Evolutionary conservation across 352 stramenopile genomes (phyloP).

Genomic region (Phytophthora podocarpi): DNA sequence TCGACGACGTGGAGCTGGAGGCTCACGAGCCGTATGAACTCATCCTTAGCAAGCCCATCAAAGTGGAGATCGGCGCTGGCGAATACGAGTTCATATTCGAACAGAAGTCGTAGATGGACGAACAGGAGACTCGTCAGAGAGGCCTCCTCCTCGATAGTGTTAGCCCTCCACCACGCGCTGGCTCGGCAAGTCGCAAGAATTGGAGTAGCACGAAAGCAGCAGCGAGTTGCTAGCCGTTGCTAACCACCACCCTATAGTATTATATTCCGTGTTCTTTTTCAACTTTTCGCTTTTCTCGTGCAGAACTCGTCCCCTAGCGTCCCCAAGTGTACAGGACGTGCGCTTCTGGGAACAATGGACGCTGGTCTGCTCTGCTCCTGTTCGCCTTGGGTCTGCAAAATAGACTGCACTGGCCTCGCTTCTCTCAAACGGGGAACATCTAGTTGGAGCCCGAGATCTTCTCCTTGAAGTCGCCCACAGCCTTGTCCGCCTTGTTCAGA

Average conservation of each 20-base stretch:
- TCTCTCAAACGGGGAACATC: slow-evolving; percentile 11
- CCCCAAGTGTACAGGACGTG: neutral
- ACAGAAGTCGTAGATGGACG: slow-evolving; percentile 36
- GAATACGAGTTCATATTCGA: slow-evolving; percentile 63
- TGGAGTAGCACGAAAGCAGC: slow-evolving; percentile 18
- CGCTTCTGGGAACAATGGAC: no score
- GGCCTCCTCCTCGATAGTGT: neutral
- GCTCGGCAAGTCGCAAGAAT: neutral
- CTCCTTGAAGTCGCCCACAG: slow-evolving; percentile 76
- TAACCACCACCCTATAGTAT: slow-evolving; percentile 51
- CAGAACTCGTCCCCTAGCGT: slow-evolving; percentile 15
- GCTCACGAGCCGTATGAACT: slow-evolving; percentile 58
- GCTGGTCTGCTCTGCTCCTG: no score
- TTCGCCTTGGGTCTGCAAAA: no score
- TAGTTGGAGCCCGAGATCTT: slow-evolving; percentile 45
- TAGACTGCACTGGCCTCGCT: neutral
- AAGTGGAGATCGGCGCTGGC: slow-evolving; percentile 57
- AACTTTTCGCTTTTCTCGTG: slow-evolving; percentile 8
- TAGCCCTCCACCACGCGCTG: slow-evolving; percentile 3
- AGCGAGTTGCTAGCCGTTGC: slow-evolving; percentile 17
- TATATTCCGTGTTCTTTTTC: slow-evolving; percentile 43
- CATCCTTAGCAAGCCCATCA: slow-evolving; percentile 44
- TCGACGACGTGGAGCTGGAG: slow-evolving; percentile 60
- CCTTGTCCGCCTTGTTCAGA: slow-evolving; percentile 80
- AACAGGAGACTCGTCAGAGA: neutral